A percentile compares a stretch with the other conserved stretches of the same genome.
Evolutionary conservation across 1,139 yeast species (phyloP).

Genomic region (Yamadazyma atmosphaerica): DNA sequence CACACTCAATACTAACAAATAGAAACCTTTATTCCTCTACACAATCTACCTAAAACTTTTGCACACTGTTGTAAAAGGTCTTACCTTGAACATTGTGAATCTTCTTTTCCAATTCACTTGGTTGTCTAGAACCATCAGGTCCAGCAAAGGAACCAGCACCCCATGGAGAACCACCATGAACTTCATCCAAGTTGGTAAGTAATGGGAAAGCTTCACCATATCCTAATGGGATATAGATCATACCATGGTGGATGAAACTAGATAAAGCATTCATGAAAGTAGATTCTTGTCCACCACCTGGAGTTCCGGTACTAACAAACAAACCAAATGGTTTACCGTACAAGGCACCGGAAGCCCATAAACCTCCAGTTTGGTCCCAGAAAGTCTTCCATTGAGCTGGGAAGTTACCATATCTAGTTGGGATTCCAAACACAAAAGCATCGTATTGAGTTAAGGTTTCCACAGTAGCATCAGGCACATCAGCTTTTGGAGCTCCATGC

Average conservation of each 20-base stretch:
- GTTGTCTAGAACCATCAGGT: constrained; percentile 48
- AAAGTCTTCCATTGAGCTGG: constrained; percentile 50
- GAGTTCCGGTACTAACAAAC: constrained; percentile 47
- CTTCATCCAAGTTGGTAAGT: constrained; percentile 35
- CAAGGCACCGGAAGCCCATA: constrained; percentile 52
- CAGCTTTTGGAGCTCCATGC: constrained; percentile 44
- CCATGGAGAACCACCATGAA: constrained; percentile 51
- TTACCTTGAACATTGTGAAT: constrained; percentile 45
- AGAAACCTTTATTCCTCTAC: too few species aligned
- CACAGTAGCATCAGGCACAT: constrained; percentile 40
- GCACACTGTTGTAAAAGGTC: constrained; percentile 36
- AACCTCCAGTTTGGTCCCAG: constrained; percentile 48
- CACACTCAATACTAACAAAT: too few species aligned
- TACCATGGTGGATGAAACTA: constrained; percentile 50
- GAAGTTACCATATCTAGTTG: constrained; percentile 49
- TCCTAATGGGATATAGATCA: constrained; percentile 52
- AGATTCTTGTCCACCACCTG: constrained; percentile 49
- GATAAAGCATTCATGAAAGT: constrained; percentile 40
- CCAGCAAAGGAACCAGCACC: constrained; percentile 54
- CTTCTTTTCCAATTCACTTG: constrained; percentile 38
- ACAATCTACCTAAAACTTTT: constrained; percentile 4
- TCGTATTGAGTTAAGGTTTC: constrained; percentile 42
- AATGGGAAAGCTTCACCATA: constrained; percentile 36
- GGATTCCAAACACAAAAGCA: constrained; percentile 50
- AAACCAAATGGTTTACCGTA: constrained; percentile 50